phyloP scores from a whole-genome alignment of 306 rosid genomes.

The Quercus cerris region DNA sequence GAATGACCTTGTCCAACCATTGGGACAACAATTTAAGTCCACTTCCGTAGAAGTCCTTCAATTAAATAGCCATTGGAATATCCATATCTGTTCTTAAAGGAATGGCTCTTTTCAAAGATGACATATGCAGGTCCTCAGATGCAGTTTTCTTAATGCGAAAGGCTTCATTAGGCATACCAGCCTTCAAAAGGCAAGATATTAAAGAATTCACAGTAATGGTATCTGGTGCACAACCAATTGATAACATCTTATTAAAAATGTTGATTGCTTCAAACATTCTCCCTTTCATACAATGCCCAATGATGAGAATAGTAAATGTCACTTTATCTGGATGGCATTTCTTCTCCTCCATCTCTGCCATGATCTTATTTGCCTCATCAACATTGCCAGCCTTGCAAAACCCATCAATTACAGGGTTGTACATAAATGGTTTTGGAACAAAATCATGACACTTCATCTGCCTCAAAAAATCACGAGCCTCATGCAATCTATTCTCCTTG shows the following conservation, averaged over 20 bases:
- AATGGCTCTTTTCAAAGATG: conserved; percentile 16
- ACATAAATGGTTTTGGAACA: conserved; percentile 59
- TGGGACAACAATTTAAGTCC: not conserved
- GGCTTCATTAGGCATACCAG: conserved; percentile 84
- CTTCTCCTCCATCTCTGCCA: conserved; percentile 71
- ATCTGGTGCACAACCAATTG: conserved; percentile 64
- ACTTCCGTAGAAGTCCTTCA: conserved; percentile 2
- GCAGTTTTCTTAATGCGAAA: conserved; percentile 42
- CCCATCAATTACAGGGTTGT: conserved; percentile 81
- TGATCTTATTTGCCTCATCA: conserved; percentile 72
- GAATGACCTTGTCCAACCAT: conserved; percentile 4
- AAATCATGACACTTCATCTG: conserved; percentile 43
- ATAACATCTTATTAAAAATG: conserved; percentile 72
- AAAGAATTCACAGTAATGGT: conserved; percentile 57
- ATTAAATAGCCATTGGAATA: conserved; percentile 43
- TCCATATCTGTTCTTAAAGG: conserved; percentile 34
- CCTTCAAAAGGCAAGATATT: conserved; percentile 70
- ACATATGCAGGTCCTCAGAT: conserved; percentile 19
- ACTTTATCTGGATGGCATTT: conserved; percentile 69
- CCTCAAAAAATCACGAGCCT: conserved; percentile 62
- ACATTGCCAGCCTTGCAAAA: conserved; percentile 81
- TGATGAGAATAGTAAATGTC: conserved; percentile 80
- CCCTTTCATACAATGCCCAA: conserved; percentile 92
- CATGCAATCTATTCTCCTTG: conserved; percentile 61
- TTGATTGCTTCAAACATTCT: conserved; percentile 65